Evolutionary conservation across 805 yeast species (phyloP).

Genomic region (Wickerhamiella nectarea): DNA sequence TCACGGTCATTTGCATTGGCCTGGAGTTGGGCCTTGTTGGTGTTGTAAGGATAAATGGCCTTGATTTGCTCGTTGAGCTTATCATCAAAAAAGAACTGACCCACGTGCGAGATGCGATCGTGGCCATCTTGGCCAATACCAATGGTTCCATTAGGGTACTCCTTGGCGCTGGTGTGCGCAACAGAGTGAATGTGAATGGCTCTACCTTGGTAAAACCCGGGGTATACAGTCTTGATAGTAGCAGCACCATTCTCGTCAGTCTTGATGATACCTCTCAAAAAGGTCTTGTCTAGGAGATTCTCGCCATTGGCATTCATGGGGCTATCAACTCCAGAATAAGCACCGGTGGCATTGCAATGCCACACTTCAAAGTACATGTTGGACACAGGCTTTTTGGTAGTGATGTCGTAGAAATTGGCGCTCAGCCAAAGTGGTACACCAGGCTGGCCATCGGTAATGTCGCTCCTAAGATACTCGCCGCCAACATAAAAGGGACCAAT

Average conservation of each 20-base stretch:
- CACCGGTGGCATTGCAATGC: conserved; percentile 4
- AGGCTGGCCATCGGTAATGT: neutral
- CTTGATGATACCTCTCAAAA: conserved; percentile 1
- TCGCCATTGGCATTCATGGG: conserved; percentile 4
- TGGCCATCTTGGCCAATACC: neutral
- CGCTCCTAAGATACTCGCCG: conserved; percentile 1
- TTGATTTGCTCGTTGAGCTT: neutral
- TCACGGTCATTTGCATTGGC: neutral
- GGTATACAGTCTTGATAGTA: conserved; percentile 3
- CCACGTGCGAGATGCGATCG: conserved; percentile 1
- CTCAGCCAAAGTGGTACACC: conserved; percentile 1
- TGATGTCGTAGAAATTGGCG: conserved; percentile 4
- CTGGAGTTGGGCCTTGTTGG: neutral
- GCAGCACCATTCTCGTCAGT: conserved; percentile 7
- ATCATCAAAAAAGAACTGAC: conserved; percentile 3
- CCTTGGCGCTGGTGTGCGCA: neutral
- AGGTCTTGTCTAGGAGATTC: neutral
- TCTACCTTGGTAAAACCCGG: neutral
- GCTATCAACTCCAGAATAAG: conserved; percentile 1
- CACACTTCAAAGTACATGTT: conserved; percentile 2
- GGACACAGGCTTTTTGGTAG: neutral
- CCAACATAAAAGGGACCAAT: conserved; percentile 3
- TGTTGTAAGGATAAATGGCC: neutral
- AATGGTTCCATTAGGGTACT: conserved; percentile 1
- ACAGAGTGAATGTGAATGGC: conserved; percentile 2